Percentiles rank a stretch among this genome's conserved stretches.
Conservation (phyloP, 202 grass and related monocot genomes). For the Elaeis oleifera region DNA sequence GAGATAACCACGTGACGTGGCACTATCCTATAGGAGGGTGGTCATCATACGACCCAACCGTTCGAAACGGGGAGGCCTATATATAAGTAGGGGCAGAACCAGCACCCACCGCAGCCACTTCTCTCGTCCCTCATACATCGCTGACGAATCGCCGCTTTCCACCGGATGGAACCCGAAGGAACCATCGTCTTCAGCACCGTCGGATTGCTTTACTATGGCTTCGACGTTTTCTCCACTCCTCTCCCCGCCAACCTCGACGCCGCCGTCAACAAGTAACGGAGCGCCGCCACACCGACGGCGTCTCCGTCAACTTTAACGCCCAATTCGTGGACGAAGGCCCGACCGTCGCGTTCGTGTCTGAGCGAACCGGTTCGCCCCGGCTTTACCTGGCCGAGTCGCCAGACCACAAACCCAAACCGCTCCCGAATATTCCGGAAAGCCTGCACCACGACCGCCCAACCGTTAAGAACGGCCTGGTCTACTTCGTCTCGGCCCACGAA, state of each 20-base stretch:
- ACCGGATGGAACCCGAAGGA: slow-evolving; percentile 58
- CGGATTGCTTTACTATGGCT: slow-evolving; percentile 63
- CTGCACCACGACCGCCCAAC: slow-evolving; percentile 78
- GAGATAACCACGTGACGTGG: no score
- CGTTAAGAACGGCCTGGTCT: slow-evolving; percentile 29
- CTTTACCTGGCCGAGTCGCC: slow-evolving; percentile 29
- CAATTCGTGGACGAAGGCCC: slow-evolving; percentile 62
- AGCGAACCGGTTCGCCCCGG: slow-evolving; percentile 44
- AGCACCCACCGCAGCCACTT: no score
- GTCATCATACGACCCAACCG: no score
- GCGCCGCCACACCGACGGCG: slow-evolving; percentile 69
- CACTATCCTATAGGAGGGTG: no score
- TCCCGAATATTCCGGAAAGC: slow-evolving; percentile 38
- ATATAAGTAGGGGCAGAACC: no score
- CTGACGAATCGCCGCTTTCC: neutral
- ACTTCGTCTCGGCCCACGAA: slow-evolving; percentile 80
- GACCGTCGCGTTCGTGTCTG: slow-evolving; percentile 68
- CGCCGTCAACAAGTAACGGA: slow-evolving; percentile 19
- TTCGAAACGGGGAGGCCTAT: no score
- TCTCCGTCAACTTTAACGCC: slow-evolving; percentile 72
- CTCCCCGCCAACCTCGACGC: slow-evolving; percentile 10
- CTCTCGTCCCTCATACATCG: no score
- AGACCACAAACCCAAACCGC: slow-evolving; percentile 20
- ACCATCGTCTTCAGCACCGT: slow-evolving; percentile 55
- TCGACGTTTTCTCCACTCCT: slow-evolving; percentile 85